These are phyloP conservation scores for Ceratocystis huliohia DNA, from an alignment of 2,329 filamentous ascomycete species.

Conservation along the genomic window DNA sequence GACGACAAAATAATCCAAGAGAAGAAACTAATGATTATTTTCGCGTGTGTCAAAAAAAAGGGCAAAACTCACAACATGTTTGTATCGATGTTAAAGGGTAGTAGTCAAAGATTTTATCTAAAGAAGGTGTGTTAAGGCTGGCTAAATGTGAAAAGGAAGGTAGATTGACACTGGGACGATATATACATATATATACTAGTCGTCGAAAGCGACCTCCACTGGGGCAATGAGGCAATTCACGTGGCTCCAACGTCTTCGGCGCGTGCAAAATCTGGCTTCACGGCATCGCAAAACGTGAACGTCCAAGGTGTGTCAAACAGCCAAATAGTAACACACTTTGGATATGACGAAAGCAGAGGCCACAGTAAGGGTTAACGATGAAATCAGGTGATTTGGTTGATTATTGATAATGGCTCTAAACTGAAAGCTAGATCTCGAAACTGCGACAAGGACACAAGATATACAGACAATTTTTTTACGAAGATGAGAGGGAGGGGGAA, in stretches of 20 bases:
- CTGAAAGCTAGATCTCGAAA: background rate
- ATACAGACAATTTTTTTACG: background rate
- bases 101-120: background rate
- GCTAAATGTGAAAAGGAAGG: background rate
- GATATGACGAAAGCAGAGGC: constrained; percentile 1
- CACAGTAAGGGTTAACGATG: constrained; percentile 3
- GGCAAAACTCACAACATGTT: background rate
- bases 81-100: background rate
- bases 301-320: background rate
- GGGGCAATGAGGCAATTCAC: background rate
- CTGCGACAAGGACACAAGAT: background rate
- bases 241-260: background rate
- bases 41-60: background rate
- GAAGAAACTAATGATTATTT: background rate
- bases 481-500: background rate
- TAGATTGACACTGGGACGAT: background rate
- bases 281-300: background rate
- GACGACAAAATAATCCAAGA: background rate
- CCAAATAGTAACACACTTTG: background rate
- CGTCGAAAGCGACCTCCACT: background rate
- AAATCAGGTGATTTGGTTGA: background rate
- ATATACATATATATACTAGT: background rate
- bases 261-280: background rate
- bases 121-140: background rate
- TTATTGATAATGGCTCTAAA: background rate